Base-by-base conservation (phyloP, 768 basidiomycete species). In the Phylloporus sp. region DNA sequence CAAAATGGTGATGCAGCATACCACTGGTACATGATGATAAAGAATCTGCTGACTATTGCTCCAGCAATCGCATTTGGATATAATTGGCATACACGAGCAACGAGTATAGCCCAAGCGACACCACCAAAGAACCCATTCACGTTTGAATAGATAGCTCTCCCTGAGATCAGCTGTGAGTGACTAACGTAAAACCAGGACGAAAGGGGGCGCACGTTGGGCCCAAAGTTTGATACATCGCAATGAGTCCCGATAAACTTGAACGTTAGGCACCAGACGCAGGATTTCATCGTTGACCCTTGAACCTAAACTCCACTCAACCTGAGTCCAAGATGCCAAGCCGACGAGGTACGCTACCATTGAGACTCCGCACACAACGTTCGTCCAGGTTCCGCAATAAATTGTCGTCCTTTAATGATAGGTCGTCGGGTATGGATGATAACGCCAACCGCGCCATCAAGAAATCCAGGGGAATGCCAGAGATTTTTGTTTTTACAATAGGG, bases 1-100 rank as follows among this genome's bases (percentile, higher is more conserved):
- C 22, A 23, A 36, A 5, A 8, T 10, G 9, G 38, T 15, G 33
- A 67, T n/a, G 17, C 2, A 36, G n/a, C 85, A 36, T 47, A 90
- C 95, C 95, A 98, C 71, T 93, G 88, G 64, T 92, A 87, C 84
- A 95, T 93, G 61, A 99, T 96, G 53, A 95, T 90, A 63, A 98
- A 99, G 71, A 99, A 97, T 56, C 93, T 80, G 71, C 91, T 93
- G 64, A 99, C 92, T 55, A 99, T 93, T 4, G 90, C 90, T 14
- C 93, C 92, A 11, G 94, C 91, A 49, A 84, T 82, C 8, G 92
- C 94, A 51, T 85, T 96, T 24, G 96, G 96, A 66, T 98, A 99
- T 44, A 99, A 70, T 62, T 99, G 96, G 71, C 96, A 99, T 77
- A 98, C 93, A 67, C 96, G 84, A 41, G 96, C 96, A n/a, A 97